Base-by-base conservation (phyloP, 257 asterid species). In the Solanum sitiens region DNA sequence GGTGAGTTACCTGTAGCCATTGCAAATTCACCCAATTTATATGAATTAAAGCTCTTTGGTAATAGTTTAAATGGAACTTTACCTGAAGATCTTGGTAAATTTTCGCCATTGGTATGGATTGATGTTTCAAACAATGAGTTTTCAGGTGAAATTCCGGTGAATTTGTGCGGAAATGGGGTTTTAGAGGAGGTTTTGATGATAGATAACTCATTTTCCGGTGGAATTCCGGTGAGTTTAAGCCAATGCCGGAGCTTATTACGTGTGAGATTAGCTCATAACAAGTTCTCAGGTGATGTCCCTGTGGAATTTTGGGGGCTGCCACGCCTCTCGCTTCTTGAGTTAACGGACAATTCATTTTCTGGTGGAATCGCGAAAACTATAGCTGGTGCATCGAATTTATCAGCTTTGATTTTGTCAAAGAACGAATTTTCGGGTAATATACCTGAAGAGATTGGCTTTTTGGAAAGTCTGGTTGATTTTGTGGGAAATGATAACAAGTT, bases 231-330 rank as follows among this genome's bases (percentile, higher is more conserved):
- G 47, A 90, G 88, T 39, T 89, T 97, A 20, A 91, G 93, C 30
- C 93, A 93, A 86, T 97, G 99, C 91, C 86, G 89, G 87, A 96
- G 97, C 89, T 89, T 97, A 91, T 39, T 88, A 85, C 98, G 99
- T 1, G 92, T 96, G 89, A 92, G 99, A 73, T 91, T 96, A 39
- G 94, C 95, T 86, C 92, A 89, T 89, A 97, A 97, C 89, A 87
- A 90, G 30, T 93, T 97, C 67, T 91, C 98, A 68, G 99, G 99
- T 0, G 93, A 87, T 27, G 93, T 97, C 13, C 99, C 99, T 33
- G 94, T 77, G 14, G 94, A 92, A 12, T 86, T 97, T 83, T 97
- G 99, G 99, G 98, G 99, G 15, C 94, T 97, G 68, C 99, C 99
- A 0, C 98, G 91, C 88, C 94, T 96, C n/a, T 96, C 97, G 0